Evolutionary conservation across 1,139 yeast genomes (phyloP).

Genomic region (Yamadazyma atlantica): DNA sequence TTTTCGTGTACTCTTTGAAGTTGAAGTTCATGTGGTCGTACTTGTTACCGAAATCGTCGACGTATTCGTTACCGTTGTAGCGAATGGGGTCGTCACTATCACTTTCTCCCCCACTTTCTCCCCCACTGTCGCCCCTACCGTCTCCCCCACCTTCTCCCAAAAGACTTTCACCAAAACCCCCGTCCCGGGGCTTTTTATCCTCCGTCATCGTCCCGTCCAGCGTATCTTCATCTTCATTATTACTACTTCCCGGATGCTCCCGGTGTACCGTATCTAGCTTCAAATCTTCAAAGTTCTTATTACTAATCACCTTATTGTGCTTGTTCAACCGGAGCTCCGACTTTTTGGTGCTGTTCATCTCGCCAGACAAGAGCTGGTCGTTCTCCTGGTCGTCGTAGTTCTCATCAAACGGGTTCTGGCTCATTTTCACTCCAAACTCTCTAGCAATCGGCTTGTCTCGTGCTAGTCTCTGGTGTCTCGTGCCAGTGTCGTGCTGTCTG

Average conservation of each 20-base stretch:
- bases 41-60: constrained; percentile 36
- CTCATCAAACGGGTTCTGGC: constrained; percentile 2
- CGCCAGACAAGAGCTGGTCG: constrained; percentile 5
- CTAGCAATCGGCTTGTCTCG: too few relatives aligned
- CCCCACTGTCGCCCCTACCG: background rate
- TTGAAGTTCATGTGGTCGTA: constrained; percentile 42
- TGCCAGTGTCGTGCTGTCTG: too few relatives aligned
- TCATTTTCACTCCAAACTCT: too few relatives aligned
- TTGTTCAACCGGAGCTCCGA: constrained; percentile 8
- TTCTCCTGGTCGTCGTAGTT: constrained; percentile 4
- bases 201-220: constrained; percentile 2
- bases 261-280: constrained; percentile 6
- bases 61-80: constrained; percentile 12
- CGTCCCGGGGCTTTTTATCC: too few relatives aligned
- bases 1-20: constrained; percentile 32
- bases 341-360: constrained; percentile 6
- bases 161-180: too few relatives aligned
- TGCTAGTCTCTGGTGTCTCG: too few relatives aligned
- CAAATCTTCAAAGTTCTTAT: constrained; percentile 9
- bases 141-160: background rate
- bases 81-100: constrained; percentile 16
- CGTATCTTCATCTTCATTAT: constrained; percentile 1
- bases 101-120: constrained; percentile 5
- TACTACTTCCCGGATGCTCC: constrained; percentile 5
- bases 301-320: constrained; percentile 12